These are phyloP conservation scores for Colletotrichum abscissum DNA, from an alignment of 2,329 filamentous ascomycete species.

Conservation along the genomic window DNA sequence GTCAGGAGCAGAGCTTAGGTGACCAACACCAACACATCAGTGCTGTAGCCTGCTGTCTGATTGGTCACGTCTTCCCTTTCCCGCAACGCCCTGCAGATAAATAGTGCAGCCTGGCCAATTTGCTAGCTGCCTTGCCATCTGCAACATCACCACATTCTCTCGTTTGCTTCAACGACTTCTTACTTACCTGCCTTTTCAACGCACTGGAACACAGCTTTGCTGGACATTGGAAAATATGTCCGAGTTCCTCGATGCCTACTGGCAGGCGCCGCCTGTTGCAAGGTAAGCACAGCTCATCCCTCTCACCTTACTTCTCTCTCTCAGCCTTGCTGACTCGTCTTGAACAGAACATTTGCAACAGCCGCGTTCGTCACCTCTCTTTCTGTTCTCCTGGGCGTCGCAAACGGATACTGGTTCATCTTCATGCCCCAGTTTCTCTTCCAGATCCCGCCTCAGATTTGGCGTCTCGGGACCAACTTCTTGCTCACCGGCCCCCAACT, in stretches of 20 bases:
- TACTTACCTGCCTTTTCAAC: background rate
- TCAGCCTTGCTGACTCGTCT: constrained; percentile 21
- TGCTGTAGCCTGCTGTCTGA: constrained; percentile 34
- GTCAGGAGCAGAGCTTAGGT: constrained; percentile 26
- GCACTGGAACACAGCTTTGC: background rate
- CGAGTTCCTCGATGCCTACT: constrained; percentile 46
- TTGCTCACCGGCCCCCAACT: constrained; percentile 52
- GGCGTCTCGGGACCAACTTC: constrained; percentile 56
- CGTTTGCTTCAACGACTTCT: constrained; percentile 22
- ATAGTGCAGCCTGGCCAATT: constrained; percentile 14
- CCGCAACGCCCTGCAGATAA: constrained; percentile 28
- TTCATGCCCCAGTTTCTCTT: constrained; percentile 65
- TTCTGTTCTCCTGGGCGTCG: constrained; percentile 65
- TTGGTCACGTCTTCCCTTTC: constrained; percentile 16
- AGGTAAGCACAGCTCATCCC: constrained; percentile 46
- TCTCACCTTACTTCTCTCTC: background rate
- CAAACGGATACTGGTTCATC: constrained; percentile 62
- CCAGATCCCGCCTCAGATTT: constrained; percentile 58
- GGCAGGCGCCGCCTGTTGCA: constrained; percentile 53
- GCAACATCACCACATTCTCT: constrained; percentile 20
- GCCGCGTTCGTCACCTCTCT: constrained; percentile 70
- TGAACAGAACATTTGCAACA: constrained; percentile 73
- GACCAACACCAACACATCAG: constrained; percentile 33
- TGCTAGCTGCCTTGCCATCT: constrained; percentile 24
- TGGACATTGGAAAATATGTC: constrained; percentile 31